phyloP scores from a whole-genome alignment of 2,329 filamentous ascomycete species.

The Xylaria multiplex region DNA sequence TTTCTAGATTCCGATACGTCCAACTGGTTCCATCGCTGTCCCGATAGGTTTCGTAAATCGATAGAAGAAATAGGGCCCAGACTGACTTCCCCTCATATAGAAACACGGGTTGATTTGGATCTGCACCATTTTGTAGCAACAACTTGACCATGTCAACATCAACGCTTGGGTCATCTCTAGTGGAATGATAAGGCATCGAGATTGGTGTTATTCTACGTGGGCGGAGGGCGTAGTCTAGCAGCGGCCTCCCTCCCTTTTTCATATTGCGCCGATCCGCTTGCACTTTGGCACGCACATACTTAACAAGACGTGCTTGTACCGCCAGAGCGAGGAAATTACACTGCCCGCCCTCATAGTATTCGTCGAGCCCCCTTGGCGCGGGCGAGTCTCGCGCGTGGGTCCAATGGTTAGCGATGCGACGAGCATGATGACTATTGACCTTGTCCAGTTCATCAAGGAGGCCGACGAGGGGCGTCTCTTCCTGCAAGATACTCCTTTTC shows the following conservation, averaged over 20 bases:
- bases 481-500: background rate
- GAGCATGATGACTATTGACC: background rate
- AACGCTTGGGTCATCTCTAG: background rate
- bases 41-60: background rate
- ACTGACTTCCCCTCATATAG: background rate
- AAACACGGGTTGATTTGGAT: background rate
- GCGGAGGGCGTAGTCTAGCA: background rate
- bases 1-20: background rate
- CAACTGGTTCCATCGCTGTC: too few species aligned
- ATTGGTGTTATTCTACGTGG: background rate
- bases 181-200: too few species aligned
- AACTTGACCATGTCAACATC: background rate
- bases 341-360: background rate
- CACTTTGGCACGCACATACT: conserved; percentile 3
- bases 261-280: background rate
- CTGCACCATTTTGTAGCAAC: background rate
- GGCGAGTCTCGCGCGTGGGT: background rate
- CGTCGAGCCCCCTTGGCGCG: background rate
- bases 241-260: background rate
- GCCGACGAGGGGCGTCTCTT: background rate
- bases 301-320: background rate
- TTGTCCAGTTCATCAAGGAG: background rate
- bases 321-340: background rate
- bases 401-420: background rate
- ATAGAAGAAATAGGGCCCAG: background rate